phyloP scores from a whole-genome alignment of 768 basidiomycete species.

The Mycena rosella region DNA sequence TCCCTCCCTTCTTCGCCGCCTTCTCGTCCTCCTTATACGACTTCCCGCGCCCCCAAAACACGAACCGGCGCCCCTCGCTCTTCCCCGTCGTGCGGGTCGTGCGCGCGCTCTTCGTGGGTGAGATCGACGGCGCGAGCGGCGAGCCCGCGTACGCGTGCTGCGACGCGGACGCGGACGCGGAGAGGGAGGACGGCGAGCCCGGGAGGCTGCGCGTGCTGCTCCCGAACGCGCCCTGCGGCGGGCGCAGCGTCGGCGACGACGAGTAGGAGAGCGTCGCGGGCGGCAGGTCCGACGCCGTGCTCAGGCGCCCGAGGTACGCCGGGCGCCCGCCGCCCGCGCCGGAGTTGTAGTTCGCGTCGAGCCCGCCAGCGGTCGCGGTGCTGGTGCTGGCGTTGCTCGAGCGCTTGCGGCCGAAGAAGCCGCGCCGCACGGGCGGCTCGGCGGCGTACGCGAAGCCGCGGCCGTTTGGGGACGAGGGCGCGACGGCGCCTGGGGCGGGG shows the following conservation, averaged over 20 bases:
- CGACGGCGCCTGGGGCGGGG: neutral
- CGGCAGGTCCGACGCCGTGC: constrained; percentile 25
- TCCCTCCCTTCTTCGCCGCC: neutral
- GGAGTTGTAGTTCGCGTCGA: neutral
- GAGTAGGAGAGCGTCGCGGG: too few relatives aligned
- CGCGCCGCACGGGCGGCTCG: constrained; percentile 4
- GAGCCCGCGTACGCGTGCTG: neutral
- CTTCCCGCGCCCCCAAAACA: constrained; percentile 19
- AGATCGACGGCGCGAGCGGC: constrained; percentile 21
- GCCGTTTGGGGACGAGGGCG: constrained; percentile 30
- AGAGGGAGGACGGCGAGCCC: constrained; percentile 1
- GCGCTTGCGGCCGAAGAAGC: constrained; percentile 31
- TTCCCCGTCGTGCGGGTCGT: neutral
- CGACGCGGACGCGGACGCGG: neutral
- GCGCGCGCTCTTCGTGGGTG: constrained; percentile 13
- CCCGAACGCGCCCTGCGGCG: neutral
- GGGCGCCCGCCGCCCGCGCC: neutral
- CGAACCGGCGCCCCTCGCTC: constrained; percentile 19
- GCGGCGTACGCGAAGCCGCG: constrained; percentile 32
- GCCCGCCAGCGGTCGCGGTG: neutral
- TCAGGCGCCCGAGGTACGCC: constrained; percentile 16
- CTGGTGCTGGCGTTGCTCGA: neutral
- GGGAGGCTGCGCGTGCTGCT: constrained; percentile 27
- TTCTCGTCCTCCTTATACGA: neutral
- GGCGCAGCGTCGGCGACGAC: neutral